Conservation (phyloP, 257 asterid species). For the Datura wrightii region DNA sequence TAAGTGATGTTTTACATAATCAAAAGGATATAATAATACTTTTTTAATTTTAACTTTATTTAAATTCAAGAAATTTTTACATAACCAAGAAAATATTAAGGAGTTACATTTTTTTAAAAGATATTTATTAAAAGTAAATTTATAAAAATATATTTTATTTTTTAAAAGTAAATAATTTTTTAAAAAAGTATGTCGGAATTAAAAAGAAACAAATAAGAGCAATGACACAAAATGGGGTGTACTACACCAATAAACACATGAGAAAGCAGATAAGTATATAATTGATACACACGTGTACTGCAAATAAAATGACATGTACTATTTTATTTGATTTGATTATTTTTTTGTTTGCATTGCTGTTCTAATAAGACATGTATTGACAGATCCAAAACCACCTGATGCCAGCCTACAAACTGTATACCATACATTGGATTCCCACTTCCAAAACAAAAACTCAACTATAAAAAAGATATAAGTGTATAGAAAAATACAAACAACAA, state of each 20-base stretch:
- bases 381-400: slow-evolving; percentile 53
- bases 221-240: not conserved
- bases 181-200: too few species aligned
- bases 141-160: too few species aligned
- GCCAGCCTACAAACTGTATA: slow-evolving; percentile 38
- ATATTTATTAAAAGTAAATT: too few species aligned
- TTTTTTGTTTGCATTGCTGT: not conserved
- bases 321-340: not conserved
- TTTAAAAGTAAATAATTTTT: too few species aligned
- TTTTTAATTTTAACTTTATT: too few species aligned
- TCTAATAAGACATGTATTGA: not conserved
- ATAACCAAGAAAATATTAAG: too few species aligned
- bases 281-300: slow-evolving; percentile 16
- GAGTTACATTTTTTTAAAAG: too few species aligned
- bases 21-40: too few species aligned
- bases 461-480: too few species aligned
- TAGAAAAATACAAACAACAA: too few species aligned
- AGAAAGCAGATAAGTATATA: slow-evolving; percentile 1
- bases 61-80: too few species aligned
- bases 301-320: not conserved
- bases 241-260: not conserved
- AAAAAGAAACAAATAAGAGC: not conserved
- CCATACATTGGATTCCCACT: slow-evolving; percentile 5
- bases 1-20: too few species aligned
- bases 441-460: not conserved